Percentiles rank a stretch among this genome's conserved stretches.
Evolutionary conservation across 345 rosid genomes (phyloP).

Genomic region (Citrus cavaleriei): DNA sequence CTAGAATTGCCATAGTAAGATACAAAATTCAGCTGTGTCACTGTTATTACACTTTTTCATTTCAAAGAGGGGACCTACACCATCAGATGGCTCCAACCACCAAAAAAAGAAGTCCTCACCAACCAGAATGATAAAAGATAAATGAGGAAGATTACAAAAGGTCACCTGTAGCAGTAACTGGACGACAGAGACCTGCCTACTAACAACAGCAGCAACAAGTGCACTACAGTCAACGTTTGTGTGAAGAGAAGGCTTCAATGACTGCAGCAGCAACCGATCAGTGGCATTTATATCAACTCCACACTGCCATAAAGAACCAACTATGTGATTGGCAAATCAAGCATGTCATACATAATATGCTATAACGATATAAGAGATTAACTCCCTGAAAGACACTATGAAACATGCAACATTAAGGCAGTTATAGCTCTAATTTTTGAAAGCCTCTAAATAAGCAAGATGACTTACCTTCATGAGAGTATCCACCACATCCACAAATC

Average conservation of each 20-base stretch:
- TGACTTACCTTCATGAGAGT: conserved; percentile 60
- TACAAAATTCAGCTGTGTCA: conserved; percentile 7
- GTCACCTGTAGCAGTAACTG: conserved; percentile 70
- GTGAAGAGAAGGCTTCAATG: conserved; percentile 88
- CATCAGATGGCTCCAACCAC: neutral
- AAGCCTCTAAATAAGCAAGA: neutral
- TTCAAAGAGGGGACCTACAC: neutral
- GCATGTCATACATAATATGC: neutral
- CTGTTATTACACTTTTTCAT: neutral
- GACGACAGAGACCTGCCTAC: conserved; percentile 71
- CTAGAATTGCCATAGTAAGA: neutral
- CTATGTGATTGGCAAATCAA: neutral
- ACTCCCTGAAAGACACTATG: neutral
- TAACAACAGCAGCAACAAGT: conserved; percentile 81
- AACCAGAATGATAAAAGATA: neutral
- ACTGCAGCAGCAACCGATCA: conserved; percentile 64
- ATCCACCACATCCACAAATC: conserved; percentile 69
- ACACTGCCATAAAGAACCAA: conserved; percentile 45
- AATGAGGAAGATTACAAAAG: neutral
- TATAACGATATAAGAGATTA: neutral
- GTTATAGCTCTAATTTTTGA: neutral
- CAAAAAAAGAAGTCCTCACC: neutral
- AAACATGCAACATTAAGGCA: neutral
- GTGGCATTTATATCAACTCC: conserved; percentile 70
- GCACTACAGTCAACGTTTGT: conserved; percentile 85